Evolutionary conservation across 331 rosid species (phyloP).

Genomic region (Erythrophleum ivorense): DNA sequence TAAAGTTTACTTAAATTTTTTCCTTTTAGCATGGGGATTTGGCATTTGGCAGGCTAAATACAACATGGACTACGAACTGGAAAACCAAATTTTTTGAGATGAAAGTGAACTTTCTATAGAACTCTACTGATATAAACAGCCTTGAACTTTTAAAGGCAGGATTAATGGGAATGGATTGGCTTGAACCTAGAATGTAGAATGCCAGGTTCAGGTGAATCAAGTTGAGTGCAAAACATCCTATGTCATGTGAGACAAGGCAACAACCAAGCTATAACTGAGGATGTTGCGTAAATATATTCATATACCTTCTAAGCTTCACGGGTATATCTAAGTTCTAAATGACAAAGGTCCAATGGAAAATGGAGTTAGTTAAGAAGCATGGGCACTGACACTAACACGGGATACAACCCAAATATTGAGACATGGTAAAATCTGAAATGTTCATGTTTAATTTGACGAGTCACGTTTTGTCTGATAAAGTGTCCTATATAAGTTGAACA

Average conservation of each 20-base stretch:
- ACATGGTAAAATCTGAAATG: too few relatives aligned
- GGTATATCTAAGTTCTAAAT: not conserved
- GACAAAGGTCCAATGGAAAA: too few relatives aligned
- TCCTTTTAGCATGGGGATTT: not conserved
- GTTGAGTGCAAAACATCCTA: not conserved
- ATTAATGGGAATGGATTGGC: not conserved
- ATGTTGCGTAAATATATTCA: not conserved
- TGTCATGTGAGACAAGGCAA: not conserved
- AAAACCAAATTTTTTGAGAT: not conserved
- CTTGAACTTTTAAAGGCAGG: not conserved
- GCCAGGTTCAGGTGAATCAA: not conserved
- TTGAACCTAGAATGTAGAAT: not conserved
- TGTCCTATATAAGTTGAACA: too few relatives aligned
- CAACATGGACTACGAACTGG: not conserved
- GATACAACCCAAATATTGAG: too few relatives aligned
- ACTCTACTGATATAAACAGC: not conserved
- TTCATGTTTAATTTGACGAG: too few relatives aligned
- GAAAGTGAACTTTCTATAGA: not conserved
- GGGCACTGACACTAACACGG: too few relatives aligned
- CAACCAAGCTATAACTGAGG: constrained; percentile 10
- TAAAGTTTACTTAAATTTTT: not conserved
- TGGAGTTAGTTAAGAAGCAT: too few relatives aligned
- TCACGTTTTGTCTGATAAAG: too few relatives aligned
- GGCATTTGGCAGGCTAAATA: not conserved
- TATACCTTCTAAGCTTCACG: not conserved